phyloP scores from a whole-genome alignment of 257 asterid genomes.

The Solanum paucissectum region DNA sequence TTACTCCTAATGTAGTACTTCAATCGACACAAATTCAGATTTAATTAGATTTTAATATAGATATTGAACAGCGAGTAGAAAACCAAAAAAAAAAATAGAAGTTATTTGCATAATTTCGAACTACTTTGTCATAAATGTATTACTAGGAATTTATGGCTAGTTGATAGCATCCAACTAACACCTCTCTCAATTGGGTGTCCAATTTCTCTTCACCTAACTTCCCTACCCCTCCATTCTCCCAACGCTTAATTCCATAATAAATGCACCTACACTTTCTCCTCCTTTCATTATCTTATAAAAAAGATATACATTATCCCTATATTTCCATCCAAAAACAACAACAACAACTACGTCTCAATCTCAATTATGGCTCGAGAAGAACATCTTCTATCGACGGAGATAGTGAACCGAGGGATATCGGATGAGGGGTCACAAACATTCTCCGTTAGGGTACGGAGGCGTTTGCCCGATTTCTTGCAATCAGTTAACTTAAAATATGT shows the following conservation, averaged over 20 bases:
- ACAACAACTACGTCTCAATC: background rate
- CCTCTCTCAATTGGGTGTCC: slow-evolving; percentile 15
- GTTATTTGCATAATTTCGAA: slow-evolving; percentile 10
- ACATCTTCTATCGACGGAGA: slow-evolving; percentile 66
- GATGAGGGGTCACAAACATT: slow-evolving; percentile 70
- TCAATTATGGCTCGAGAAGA: slow-evolving; percentile 51
- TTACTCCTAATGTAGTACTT: too few species aligned
- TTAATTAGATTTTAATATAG: too few species aligned
- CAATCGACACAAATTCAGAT: too few species aligned
- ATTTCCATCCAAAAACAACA: background rate
- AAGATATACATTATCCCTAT: background rate
- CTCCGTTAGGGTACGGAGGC: slow-evolving; percentile 66
- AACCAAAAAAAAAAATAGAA: too few species aligned
- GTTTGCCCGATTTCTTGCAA: slow-evolving; percentile 80
- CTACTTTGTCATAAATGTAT: slow-evolving; percentile 42
- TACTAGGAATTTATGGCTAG: slow-evolving; percentile 21
- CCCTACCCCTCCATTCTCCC: slow-evolving; percentile 2
- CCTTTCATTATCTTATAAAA: background rate
- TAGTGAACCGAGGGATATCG: slow-evolving; percentile 76
- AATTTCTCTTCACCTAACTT: slow-evolving; percentile 8
- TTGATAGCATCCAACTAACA: slow-evolving; percentile 38
- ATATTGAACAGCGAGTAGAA: fast-evolving
- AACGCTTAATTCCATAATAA: background rate
- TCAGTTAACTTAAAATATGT: slow-evolving; percentile 89
- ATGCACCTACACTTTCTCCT: background rate